Evolutionary conservation across 441 rosid species (phyloP), one percentile per base, ranked within the genome.

Genomic region (Adansonia gregorii): DNA sequence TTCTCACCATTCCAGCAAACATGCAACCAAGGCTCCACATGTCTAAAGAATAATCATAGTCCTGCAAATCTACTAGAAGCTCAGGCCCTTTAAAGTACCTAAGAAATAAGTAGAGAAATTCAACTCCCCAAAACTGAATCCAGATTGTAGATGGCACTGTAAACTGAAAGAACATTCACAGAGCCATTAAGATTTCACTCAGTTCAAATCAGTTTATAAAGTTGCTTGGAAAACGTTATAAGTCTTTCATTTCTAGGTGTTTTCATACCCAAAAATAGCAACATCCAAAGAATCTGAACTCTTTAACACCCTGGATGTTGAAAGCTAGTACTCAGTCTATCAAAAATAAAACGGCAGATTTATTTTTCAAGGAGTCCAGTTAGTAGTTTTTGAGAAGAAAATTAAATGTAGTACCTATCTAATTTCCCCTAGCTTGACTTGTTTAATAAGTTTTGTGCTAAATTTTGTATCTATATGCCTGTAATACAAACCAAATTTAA

Each of bases 1-100:
- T 65, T 82, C 93, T 87, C 73, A 95, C 99, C 99, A 95, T 95
- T 82, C 98, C 98, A 41, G 98, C 98, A 88, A 94, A 92, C 99
- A 94, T 95, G 79, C 98, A 94, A 31, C 98, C 98, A 61, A 94
- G 97, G 87, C 99, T 95, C 99, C 99, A 95, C 95, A 95, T 90
- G 78, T 94, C 98, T 83, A 94, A 84, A 8, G 98, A 94, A 83
- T 95, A 95, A 85, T 95, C 99, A 78, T 95, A 95, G 80, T 95
- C 99, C 85, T 91, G 98, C 52, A 94, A 85, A 80, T 96, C 98
- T 75, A 96, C 97, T 3, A 94, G 88, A 82, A 96, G 97, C 75
- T 96, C 99, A 0, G 98, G 99, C 51, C 99, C 99, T 83, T 96
- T 95, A 51, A 92, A 95, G 85, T 94, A 93, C 81, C 98, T 95